Conservation (phyloP, 192 early-diverging fungal genomes). For the Fimicolochytrium jonesii region DNA sequence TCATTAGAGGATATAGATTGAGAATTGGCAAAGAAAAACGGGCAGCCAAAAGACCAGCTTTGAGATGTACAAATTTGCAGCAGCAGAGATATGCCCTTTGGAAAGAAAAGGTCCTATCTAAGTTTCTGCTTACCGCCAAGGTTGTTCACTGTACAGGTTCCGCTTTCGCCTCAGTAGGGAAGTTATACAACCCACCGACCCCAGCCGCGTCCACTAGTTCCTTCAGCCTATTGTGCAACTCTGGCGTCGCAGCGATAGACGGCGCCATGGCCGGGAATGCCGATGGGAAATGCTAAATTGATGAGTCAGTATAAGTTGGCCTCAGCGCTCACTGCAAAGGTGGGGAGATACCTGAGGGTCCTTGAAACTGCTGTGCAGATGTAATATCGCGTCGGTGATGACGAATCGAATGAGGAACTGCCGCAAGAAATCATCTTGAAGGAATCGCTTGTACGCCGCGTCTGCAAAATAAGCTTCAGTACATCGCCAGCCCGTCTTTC, state of each 20-base stretch:
- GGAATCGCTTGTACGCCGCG: constrained; percentile 63
- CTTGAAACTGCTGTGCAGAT: constrained; percentile 60
- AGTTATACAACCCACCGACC: constrained; percentile 27
- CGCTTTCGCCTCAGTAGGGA: constrained; percentile 15
- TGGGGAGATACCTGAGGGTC: constrained; percentile 46
- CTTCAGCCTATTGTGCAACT: constrained; percentile 55
- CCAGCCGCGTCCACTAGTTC: constrained; percentile 35
- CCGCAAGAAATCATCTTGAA: constrained; percentile 88
- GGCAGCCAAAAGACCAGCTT: too few relatives aligned
- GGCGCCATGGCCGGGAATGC: constrained; percentile 63
- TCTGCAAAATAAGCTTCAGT: constrained; percentile 31
- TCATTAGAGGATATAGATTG: too few relatives aligned
- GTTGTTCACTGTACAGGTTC: too few relatives aligned
- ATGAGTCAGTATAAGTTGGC: too few relatives aligned
- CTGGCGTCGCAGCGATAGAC: constrained; percentile 52
- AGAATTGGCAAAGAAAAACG: too few relatives aligned
- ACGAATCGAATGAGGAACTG: constrained; percentile 86
- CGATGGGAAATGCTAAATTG: constrained; percentile 62
- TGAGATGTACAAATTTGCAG: too few relatives aligned
- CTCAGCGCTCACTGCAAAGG: too few relatives aligned
- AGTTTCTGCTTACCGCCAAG: too few relatives aligned
- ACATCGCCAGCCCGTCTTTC: neutral
- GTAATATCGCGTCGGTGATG: constrained; percentile 64
- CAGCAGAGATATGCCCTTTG: too few relatives aligned
- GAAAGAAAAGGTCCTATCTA: too few relatives aligned